These are phyloP conservation scores for Lichtheimia ramosa DNA, from an alignment of 371 early-diverging fungal species.

Conservation along the genomic window DNA sequence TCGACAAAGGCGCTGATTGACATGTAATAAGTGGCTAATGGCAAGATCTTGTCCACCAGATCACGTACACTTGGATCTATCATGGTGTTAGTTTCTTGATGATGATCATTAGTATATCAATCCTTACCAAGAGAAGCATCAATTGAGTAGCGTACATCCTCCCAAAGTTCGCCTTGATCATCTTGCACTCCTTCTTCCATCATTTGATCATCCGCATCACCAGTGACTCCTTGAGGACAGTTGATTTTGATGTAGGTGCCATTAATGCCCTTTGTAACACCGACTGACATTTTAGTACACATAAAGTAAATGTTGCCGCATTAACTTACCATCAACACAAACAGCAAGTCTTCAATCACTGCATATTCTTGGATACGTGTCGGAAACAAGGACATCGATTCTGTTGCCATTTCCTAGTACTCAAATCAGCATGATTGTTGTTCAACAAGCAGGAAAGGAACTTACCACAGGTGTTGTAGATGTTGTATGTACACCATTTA, in stretches of 20 bases:
- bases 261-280: slow-evolving; percentile 68
- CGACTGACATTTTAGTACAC: no score
- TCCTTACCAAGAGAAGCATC: slow-evolving; percentile 52
- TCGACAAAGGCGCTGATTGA: slow-evolving; percentile 75
- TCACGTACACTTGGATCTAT: slow-evolving; percentile 78
- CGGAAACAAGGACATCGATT: slow-evolving; percentile 26
- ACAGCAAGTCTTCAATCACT: slow-evolving; percentile 86
- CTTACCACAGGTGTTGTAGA: slow-evolving; percentile 2
- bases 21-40: slow-evolving; percentile 72
- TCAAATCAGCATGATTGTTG: background rate
- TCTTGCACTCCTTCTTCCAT: slow-evolving; percentile 21
- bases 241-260: slow-evolving; percentile 69
- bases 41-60: slow-evolving; percentile 74
- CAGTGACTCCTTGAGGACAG: slow-evolving; percentile 21
- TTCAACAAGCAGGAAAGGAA: background rate
- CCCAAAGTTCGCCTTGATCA: slow-evolving; percentile 24
- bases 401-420: background rate
- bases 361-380: slow-evolving; percentile 74
- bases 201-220: slow-evolving; percentile 28
- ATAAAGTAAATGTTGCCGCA: background rate
- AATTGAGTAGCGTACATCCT: slow-evolving; percentile 38
- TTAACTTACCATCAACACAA: slow-evolving; percentile 73
- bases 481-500: background rate
- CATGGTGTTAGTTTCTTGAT: background rate
- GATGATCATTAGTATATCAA: background rate